phyloP scores from a whole-genome alignment of 495 filamentous ascomycete genomes.

The Penicillium verhagenii region DNA sequence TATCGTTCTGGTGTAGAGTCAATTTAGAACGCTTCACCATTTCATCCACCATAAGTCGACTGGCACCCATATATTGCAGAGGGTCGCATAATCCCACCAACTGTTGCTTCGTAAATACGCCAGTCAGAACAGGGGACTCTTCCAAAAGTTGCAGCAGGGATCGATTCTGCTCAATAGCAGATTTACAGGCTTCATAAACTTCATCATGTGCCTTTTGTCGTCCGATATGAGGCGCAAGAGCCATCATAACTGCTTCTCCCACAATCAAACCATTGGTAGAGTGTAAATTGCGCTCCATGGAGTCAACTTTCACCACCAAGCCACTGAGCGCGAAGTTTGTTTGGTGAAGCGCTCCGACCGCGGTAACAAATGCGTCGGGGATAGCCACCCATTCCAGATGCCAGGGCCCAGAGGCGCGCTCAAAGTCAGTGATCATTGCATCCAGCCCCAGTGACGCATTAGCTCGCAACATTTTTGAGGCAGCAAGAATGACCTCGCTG shows the following conservation, averaged over 20 bases:
- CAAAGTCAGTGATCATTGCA: slow-evolving; percentile 49
- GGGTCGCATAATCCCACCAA: slow-evolving; percentile 41
- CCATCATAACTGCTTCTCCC: slow-evolving; percentile 54
- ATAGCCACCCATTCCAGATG: slow-evolving; percentile 50
- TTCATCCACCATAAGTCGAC: slow-evolving; percentile 43
- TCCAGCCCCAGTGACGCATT: slow-evolving; percentile 42
- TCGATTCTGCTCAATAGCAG: slow-evolving; percentile 37
- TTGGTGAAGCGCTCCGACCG: slow-evolving; percentile 42
- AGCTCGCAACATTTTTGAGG: slow-evolving; percentile 43
- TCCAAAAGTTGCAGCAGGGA: slow-evolving; percentile 35
- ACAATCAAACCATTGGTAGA: slow-evolving; percentile 46
- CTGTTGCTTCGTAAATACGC: slow-evolving; percentile 22
- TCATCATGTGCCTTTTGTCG: slow-evolving; percentile 47
- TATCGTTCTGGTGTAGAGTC: background rate
- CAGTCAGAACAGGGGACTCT: slow-evolving; percentile 20
- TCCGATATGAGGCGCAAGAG: slow-evolving; percentile 40
- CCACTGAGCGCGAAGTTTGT: slow-evolving; percentile 41
- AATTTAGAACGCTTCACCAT: slow-evolving; percentile 7
- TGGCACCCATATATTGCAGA: slow-evolving; percentile 42
- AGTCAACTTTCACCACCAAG: slow-evolving; percentile 39
- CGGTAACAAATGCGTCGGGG: slow-evolving; percentile 44
- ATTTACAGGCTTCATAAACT: slow-evolving; percentile 47
- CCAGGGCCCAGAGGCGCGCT: slow-evolving; percentile 49
- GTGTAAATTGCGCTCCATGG: slow-evolving; percentile 43
- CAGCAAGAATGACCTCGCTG: slow-evolving; percentile 47